Evolutionary conservation across 805 yeast genomes (phyloP).

Genomic region (Metschnikowia lunata): DNA sequence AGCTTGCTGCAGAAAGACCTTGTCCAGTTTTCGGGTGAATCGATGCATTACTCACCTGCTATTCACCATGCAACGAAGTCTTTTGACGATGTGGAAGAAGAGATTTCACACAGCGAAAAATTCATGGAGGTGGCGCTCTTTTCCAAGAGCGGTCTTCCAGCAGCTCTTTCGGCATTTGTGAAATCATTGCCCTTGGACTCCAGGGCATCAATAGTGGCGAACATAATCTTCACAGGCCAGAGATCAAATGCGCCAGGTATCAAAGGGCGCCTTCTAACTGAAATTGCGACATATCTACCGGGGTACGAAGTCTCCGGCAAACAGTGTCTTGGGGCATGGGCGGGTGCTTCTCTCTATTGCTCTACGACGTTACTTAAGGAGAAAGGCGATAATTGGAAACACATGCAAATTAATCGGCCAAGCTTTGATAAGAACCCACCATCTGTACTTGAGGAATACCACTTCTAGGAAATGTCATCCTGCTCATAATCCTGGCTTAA

Average conservation of each 20-base stretch:
- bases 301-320: conserved; percentile 6
- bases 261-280: conserved; percentile 7
- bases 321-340: conserved; percentile 15
- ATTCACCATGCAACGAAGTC: background rate
- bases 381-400: conserved; percentile 12
- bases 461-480: background rate
- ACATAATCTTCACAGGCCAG: conserved; percentile 13
- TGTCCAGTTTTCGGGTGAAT: conserved; percentile 10
- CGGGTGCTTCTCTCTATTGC: conserved; percentile 19
- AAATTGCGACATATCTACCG: conserved; percentile 6
- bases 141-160: background rate
- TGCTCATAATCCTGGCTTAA: background rate
- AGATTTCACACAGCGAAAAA: background rate
- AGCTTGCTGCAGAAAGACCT: conserved; percentile 1
- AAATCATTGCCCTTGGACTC: conserved; percentile 7
- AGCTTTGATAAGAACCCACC: conserved; percentile 3
- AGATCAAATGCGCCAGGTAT: conserved; percentile 5
- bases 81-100: conserved; percentile 7
- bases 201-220: conserved; percentile 7
- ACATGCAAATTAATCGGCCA: conserved; percentile 9
- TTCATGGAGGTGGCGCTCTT: conserved; percentile 1
- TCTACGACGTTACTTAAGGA: conserved; percentile 15
- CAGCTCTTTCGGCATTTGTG: conserved; percentile 2
- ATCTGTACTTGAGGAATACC: background rate
- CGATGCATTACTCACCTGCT: conserved; percentile 7